Evolutionary conservation across 768 basidiomycete species (phyloP), one percentile per base, ranked within the genome.

Genomic region (Russula emetica): DNA sequence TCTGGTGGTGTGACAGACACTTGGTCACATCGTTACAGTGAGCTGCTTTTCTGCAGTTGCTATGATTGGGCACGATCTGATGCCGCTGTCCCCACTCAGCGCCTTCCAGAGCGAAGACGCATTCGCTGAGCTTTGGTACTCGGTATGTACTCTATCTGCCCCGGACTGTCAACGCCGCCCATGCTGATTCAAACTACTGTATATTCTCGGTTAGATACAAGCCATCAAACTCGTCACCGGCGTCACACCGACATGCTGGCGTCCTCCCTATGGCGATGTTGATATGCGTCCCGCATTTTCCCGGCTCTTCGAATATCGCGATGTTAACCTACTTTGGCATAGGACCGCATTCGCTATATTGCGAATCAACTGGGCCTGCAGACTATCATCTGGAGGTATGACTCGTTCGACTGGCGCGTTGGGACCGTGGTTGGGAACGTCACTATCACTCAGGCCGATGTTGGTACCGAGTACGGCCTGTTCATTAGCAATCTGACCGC

Each of bases 51-150:
- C 10, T 36, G 13, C 0, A 13, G 36, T 36, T 36, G 13, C 36
- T 13, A 3, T 36, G 36, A 36, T 16, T 50, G 24, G 16, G 26
- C 34, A 16, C 16, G 2, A 30, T 38, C 16, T 13, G 5, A 55
- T 34, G 22, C 60, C 51, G 32, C 42, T 34, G 34, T 47, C 9
- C 18, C 8, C 51, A 14, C 34, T 1, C 58, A 85, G 84, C 0
- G 70, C 83, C 2, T 76, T 87, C 49, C 73, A 79, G 10, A 91
- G 85, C 70, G 76, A 83, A 67, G 76, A 86, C 66, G 87, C 83
- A 5, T 89, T 91, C 62, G 89, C 89, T 3, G 90, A 92, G 72
- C 77, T 93, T n/a, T 91, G 86, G 63, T 93, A 90, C 74, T 84
- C 66, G 0, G 83, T 82, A 67, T 40, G 83, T 72, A 13, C 2